Evolutionary conservation across 2,329 filamentous ascomycete genomes (phyloP).

Genomic region (Fusarium nanum): DNA sequence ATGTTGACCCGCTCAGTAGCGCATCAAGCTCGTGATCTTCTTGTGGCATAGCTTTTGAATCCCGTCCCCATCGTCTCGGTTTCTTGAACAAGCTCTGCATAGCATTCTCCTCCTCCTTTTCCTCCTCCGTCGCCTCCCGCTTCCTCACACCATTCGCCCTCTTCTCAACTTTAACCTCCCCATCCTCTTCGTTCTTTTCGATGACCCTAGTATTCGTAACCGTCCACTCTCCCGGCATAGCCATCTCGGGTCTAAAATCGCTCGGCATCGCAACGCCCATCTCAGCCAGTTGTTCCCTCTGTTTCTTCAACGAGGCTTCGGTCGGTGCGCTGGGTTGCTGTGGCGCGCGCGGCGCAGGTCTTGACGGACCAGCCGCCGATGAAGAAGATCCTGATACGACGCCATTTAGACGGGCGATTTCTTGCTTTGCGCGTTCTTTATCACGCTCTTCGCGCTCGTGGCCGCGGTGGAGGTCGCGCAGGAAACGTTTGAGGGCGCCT

Average conservation of each 20-base stretch:
- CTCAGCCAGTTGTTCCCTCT: conserved; percentile 87
- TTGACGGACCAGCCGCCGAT: conserved; percentile 46
- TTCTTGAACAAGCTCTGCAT: conserved; percentile 71
- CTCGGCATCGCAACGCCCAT: conserved; percentile 89
- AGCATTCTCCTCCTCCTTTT: conserved; percentile 70
- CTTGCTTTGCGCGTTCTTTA: conserved; percentile 82
- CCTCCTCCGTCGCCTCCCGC: conserved; percentile 68
- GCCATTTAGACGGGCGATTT: conserved; percentile 87
- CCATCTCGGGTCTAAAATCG: conserved; percentile 81
- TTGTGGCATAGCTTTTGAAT: conserved; percentile 61
- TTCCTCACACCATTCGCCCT: conserved; percentile 71
- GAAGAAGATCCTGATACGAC: conserved; percentile 66
- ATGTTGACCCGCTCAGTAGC: conserved; percentile 59
- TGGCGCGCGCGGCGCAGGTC: conserved; percentile 7
- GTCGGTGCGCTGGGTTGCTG: conserved; percentile 43
- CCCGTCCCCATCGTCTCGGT: conserved; percentile 65
- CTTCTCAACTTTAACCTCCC: conserved; percentile 57
- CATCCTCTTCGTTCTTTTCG: conserved; percentile 56
- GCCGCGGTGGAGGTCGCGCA: conserved; percentile 86
- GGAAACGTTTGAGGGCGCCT: conserved; percentile 84
- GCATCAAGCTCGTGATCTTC: conserved; percentile 71
- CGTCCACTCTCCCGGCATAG: conserved; percentile 90
- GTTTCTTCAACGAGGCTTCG: conserved; percentile 78
- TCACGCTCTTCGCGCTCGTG: conserved; percentile 86
- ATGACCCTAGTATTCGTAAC: conserved; percentile 73